Conservation (phyloP, 352 stramenopile genomes). For the Paralagenidium karlingii region DNA sequence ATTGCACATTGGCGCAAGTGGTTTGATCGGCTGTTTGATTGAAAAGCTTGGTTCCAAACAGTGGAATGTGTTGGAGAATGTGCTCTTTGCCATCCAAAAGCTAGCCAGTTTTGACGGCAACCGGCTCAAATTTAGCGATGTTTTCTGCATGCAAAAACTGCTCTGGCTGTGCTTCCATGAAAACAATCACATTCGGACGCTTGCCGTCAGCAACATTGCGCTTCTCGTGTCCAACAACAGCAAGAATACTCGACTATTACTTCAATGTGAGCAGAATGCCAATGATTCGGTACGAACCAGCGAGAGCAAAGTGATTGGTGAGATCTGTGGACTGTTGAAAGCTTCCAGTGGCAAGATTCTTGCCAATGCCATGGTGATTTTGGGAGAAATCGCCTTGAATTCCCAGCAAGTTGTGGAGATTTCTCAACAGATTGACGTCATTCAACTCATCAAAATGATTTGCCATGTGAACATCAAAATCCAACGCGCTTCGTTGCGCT, state of each 20-base stretch:
- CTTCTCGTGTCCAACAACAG: slow-evolving; percentile 58
- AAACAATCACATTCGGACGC: slow-evolving; percentile 45
- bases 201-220: slow-evolving; percentile 37
- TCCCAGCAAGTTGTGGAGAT: slow-evolving; percentile 51
- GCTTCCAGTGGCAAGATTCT: slow-evolving; percentile 49
- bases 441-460: slow-evolving; percentile 44
- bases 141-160: slow-evolving; percentile 62
- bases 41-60: slow-evolving; percentile 60
- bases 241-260: slow-evolving; percentile 47
- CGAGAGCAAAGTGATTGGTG: slow-evolving; percentile 28
- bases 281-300: too few species aligned
- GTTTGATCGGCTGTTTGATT: slow-evolving; percentile 23
- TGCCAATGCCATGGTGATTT: slow-evolving; percentile 53
- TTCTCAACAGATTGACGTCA: slow-evolving; percentile 50
- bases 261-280: slow-evolving; percentile 44
- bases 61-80: slow-evolving; percentile 50
- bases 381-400: slow-evolving; percentile 50
- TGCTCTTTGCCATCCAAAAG: slow-evolving; percentile 48
- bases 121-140: slow-evolving; percentile 63
- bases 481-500: slow-evolving; percentile 30
- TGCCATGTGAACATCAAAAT: slow-evolving; percentile 49
- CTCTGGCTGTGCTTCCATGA: slow-evolving; percentile 49
- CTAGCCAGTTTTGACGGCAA: slow-evolving; percentile 59
- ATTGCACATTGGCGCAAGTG: slow-evolving; percentile 31
- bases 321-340: slow-evolving; percentile 50